phyloP scores from a whole-genome alignment of 371 early-diverging fungal genomes.

The Coemansia sp. region DNA sequence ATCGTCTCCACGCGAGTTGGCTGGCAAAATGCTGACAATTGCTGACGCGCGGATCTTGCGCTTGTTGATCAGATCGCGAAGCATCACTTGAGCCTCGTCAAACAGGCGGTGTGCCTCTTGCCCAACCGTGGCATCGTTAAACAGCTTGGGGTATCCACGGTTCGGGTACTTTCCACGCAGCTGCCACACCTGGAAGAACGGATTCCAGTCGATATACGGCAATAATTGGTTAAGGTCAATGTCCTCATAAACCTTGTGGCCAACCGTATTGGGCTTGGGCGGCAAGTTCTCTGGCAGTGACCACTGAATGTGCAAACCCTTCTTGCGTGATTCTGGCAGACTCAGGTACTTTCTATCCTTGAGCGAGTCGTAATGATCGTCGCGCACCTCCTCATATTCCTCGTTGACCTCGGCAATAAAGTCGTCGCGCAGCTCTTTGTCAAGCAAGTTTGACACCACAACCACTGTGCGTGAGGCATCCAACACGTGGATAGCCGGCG shows the following conservation, averaged over 20 bases:
- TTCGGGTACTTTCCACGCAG: slow-evolving; percentile 92
- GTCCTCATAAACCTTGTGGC: slow-evolving; percentile 73
- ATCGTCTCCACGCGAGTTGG: slow-evolving; percentile 84
- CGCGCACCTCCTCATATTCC: slow-evolving; percentile 89
- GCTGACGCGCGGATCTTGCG: slow-evolving; percentile 70
- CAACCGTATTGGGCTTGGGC: slow-evolving; percentile 75
- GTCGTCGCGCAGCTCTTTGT: slow-evolving; percentile 71
- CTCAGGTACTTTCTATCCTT: slow-evolving; percentile 75
- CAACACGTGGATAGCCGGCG: slow-evolving; percentile 70
- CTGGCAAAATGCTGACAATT: slow-evolving; percentile 84
- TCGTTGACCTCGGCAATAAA: slow-evolving; percentile 83
- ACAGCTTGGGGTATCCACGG: slow-evolving; percentile 93
- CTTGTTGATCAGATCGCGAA: slow-evolving; percentile 70
- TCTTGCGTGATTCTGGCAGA: slow-evolving; percentile 64
- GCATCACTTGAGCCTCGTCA: slow-evolving; percentile 79
- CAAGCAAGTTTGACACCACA: slow-evolving; percentile 78
- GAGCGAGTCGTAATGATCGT: slow-evolving; percentile 88
- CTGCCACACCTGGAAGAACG: slow-evolving; percentile 96
- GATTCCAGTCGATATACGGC: slow-evolving; percentile 91
- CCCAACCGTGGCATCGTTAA: slow-evolving; percentile 87
- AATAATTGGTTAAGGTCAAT: slow-evolving; percentile 69
- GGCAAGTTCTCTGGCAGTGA: slow-evolving; percentile 52
- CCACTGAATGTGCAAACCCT: slow-evolving; percentile 69
- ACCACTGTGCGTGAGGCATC: slow-evolving; percentile 82
- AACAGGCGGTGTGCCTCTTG: slow-evolving; percentile 86